Conservation (phyloP, 345 rosid genomes). For the Triadica sebifera region DNA sequence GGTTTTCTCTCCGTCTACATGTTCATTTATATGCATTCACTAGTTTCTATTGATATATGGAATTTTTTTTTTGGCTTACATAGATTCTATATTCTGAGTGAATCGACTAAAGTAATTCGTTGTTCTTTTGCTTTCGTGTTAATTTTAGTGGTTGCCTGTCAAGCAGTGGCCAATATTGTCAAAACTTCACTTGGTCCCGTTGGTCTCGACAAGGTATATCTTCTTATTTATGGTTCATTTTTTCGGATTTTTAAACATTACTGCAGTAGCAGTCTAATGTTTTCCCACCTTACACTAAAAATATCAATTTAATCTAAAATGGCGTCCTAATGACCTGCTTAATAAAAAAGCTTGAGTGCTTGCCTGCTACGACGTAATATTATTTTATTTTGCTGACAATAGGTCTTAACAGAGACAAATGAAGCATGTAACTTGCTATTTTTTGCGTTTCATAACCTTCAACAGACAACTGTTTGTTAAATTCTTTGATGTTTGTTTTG, state of each 20-base stretch:
- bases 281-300: background rate
- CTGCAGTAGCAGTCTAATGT: background rate
- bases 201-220: slow-evolving; percentile 87
- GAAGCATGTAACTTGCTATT: background rate
- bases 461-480: background rate
- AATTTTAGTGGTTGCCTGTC: slow-evolving; percentile 77
- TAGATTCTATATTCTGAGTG: background rate
- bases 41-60: background rate
- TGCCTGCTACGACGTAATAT: background rate
- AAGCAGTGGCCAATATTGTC: slow-evolving; percentile 92
- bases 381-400: background rate
- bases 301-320: background rate
- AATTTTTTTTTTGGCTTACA: background rate
- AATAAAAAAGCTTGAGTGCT: background rate
- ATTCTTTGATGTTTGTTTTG: background rate
- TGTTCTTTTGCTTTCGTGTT: background rate
- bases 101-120: slow-evolving; percentile 6
- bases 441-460: background rate
- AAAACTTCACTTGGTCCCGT: slow-evolving; percentile 96
- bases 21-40: background rate
- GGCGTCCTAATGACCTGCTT: background rate
- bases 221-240: background rate
- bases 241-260: background rate
- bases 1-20: slow-evolving; percentile 36
- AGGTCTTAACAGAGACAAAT: background rate